Conservation (phyloP, 257 asterid species). For the Cruciata laevipes region DNA sequence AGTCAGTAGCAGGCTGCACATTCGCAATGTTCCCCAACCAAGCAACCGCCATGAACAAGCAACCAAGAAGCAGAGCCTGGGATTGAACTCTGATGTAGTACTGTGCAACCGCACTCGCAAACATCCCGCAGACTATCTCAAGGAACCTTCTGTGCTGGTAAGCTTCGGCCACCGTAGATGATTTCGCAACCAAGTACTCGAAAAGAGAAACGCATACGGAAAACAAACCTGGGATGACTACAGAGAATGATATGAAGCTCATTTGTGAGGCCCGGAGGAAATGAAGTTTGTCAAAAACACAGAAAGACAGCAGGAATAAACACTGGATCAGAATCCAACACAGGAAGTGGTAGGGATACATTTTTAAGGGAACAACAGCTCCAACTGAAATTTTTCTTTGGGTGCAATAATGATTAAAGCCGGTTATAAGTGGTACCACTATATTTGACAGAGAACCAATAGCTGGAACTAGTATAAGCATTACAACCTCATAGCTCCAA, state of each 20-base stretch:
- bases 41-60: slow-evolving; percentile 8
- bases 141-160: neutral
- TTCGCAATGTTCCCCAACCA: slow-evolving; percentile 24
- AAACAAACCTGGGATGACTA: neutral
- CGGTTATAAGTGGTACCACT: too few species aligned
- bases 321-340: slow-evolving; percentile 3
- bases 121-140: slow-evolving; percentile 2
- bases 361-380: neutral
- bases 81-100: slow-evolving; percentile 9
- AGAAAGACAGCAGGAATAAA: too few species aligned
- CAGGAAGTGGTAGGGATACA: slow-evolving; percentile 7
- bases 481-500: too few species aligned
- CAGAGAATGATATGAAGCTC: neutral
- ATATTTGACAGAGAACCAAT: too few species aligned
- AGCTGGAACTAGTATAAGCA: too few species aligned
- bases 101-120: slow-evolving; percentile 10
- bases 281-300: neutral
- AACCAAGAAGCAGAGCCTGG: neutral
- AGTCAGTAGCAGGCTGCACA: slow-evolving; percentile 15
- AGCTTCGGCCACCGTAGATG: neutral
- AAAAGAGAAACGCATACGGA: neutral
- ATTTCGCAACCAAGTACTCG: neutral
- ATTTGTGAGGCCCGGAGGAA: neutral
- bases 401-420: slow-evolving; percentile 1
- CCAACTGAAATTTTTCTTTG: neutral